Evolutionary conservation across 495 filamentous ascomycete genomes (phyloP), one percentile per base, ranked within the genome.

Genomic region (Cladorrhinum samala): DNA sequence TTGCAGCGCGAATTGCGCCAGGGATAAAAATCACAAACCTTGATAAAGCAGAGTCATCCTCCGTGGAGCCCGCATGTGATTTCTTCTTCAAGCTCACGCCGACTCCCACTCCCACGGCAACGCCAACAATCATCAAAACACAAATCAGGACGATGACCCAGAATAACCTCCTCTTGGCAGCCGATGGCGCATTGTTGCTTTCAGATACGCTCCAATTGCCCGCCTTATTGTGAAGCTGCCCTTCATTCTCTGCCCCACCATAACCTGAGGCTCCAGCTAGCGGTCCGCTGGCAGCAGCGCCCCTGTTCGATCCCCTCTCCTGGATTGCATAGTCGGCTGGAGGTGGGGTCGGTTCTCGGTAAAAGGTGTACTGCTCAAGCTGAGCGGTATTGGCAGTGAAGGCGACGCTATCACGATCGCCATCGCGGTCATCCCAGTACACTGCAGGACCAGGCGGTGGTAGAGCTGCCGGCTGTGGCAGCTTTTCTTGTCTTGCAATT

Each of bases 81-180:
- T 53, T 16, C 18, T n/a, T 48, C 50, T 65, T 67, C 1, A 75
- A 59, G 0, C 71, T 68, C 2, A 74, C 57, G 0, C 73, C 72
- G 9, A 71, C 65, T 0, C 72, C 73, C 7, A 72, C 63, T 0
- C 72, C 69, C 9, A 77, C 57, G 6, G 65, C 67, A 14, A 75
- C 30, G 36, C 59, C 44, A 9, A 75, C 37, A 9, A 72, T 9
- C 8, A 74, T 25, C 17, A 58, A 20, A n/a, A 68, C 44, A 11
- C 60, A 55, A 8, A 60, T 56, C 8, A 21, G 46, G 8, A 59
- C 13, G 6, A 70, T 9, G 0, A 65, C 18, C 64, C 65, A 68
- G 49, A 71, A 65, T 8, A 67, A 50, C 49, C 53, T 54, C 48
- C 53, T 61, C 45, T 50, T 64, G 9, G 68, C 33, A 5, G 63